phyloP scores from a whole-genome alignment of 2,329 filamentous ascomycete species.

The Venturia effusa region DNA sequence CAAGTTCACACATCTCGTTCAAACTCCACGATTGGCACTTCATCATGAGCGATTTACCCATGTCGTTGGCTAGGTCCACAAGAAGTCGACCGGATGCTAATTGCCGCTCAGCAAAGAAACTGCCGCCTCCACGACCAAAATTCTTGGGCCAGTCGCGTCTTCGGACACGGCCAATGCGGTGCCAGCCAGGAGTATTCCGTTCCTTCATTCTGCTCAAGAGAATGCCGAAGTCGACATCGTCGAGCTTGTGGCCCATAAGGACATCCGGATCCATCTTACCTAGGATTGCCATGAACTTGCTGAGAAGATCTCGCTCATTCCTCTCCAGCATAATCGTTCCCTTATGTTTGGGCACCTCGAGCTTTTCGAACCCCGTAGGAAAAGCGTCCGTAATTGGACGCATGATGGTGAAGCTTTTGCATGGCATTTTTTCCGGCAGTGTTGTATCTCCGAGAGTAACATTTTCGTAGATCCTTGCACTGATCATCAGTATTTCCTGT shows the following conservation, averaged over 20 bases:
- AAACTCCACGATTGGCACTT: constrained; percentile 98
- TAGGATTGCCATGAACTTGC: constrained; percentile 80
- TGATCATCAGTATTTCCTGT: constrained; percentile 87
- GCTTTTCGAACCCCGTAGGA: constrained; percentile 71
- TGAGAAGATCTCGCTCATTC: constrained; percentile 74
- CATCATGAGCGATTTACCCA: constrained; percentile 91
- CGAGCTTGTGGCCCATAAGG: constrained; percentile 86
- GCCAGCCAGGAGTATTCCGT: constrained; percentile 90
- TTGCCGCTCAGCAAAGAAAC: constrained; percentile 87
- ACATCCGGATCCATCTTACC: constrained; percentile 87
- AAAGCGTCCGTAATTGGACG: constrained; percentile 67
- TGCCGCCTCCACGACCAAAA: constrained; percentile 75
- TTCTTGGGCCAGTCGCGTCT: constrained; percentile 77
- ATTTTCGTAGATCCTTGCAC: constrained; percentile 86
- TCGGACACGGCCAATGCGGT: constrained; percentile 78
- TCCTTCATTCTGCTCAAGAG: constrained; percentile 77
- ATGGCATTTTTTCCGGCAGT: constrained; percentile 76
- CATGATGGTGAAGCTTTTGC: constrained; percentile 83
- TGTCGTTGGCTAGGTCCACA: constrained; percentile 91
- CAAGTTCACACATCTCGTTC: constrained; percentile 93
- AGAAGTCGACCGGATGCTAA: constrained; percentile 79
- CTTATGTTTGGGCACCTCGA: constrained; percentile 59
- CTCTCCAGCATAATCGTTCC: constrained; percentile 72
- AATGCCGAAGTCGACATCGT: constrained; percentile 92
- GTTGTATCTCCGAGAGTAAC: constrained; percentile 80